Conservation (phyloP, 805 yeast species). For the Ogataea nonfermentans region DNA sequence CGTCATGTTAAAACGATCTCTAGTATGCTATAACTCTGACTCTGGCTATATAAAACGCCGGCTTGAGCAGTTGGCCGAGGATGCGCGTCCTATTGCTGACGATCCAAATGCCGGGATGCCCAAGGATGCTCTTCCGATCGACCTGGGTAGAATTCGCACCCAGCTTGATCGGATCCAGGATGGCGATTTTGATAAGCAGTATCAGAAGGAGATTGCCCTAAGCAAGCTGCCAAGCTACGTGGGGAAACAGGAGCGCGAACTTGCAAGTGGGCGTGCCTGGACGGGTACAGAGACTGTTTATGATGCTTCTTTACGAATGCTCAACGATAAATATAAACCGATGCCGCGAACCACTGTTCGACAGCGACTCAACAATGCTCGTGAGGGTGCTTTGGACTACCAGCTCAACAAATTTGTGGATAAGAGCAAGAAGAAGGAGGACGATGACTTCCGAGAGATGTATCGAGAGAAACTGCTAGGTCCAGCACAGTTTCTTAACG, state of each 20-base stretch:
- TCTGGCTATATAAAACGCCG: slow-evolving; percentile 35
- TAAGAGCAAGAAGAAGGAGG: slow-evolving; percentile 24
- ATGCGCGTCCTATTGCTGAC: slow-evolving; percentile 36
- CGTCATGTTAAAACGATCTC: slow-evolving; percentile 3
- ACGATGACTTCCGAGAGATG: slow-evolving; percentile 53
- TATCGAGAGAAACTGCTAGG: slow-evolving; percentile 65
- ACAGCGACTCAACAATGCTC: slow-evolving; percentile 54
- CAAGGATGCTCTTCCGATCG: slow-evolving; percentile 27
- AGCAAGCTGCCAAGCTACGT: slow-evolving; percentile 45
- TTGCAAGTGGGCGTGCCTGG: slow-evolving; percentile 59
- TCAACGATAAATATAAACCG: slow-evolving; percentile 50
- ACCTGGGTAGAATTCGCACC: slow-evolving; percentile 21
- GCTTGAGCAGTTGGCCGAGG: slow-evolving; percentile 42
- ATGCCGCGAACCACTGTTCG: slow-evolving; percentile 24
- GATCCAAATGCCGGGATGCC: slow-evolving; percentile 36
- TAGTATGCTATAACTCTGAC: slow-evolving; percentile 6
- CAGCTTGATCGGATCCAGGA: slow-evolving; percentile 33
- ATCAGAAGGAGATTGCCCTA: slow-evolving; percentile 41
- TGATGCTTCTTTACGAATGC: slow-evolving; percentile 54
- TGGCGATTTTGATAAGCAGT: slow-evolving; percentile 35
- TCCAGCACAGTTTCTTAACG: slow-evolving; percentile 47
- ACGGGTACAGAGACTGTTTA: slow-evolving; percentile 47
- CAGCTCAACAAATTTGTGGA: slow-evolving; percentile 40
- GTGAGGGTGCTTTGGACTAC: slow-evolving; percentile 67
- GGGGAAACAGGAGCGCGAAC: slow-evolving; percentile 42